Evolutionary conservation across 2,329 filamentous ascomycete genomes (phyloP).

Genomic region (Mollisiaceae sp.): DNA sequence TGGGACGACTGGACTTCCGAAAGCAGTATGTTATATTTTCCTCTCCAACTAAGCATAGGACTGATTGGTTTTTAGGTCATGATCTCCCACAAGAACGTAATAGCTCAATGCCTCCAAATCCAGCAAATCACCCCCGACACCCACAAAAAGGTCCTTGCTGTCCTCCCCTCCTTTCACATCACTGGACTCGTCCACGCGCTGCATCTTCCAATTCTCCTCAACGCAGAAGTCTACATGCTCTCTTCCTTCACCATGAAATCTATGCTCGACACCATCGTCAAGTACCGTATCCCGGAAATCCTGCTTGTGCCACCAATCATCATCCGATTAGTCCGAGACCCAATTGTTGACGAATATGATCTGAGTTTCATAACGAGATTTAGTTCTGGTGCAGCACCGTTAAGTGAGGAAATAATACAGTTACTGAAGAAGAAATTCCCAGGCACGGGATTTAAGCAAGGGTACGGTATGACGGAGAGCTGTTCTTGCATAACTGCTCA

Average conservation of each 20-base stretch:
- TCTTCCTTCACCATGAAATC: slow-evolving; percentile 65
- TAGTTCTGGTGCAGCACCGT: slow-evolving; percentile 54
- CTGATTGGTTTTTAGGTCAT: slow-evolving; percentile 33
- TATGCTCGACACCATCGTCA: slow-evolving; percentile 66
- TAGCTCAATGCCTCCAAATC: slow-evolving; percentile 57
- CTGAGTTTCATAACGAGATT: slow-evolving; percentile 62
- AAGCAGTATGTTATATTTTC: slow-evolving; percentile 42
- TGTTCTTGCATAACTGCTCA: slow-evolving; percentile 68
- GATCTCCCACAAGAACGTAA: slow-evolving; percentile 45
- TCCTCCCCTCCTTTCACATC: slow-evolving; percentile 65
- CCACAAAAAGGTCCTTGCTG: slow-evolving; percentile 71
- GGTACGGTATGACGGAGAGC: slow-evolving; percentile 63
- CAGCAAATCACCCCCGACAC: slow-evolving; percentile 55
- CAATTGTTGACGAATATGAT: slow-evolving; percentile 31
- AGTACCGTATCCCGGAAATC: slow-evolving; percentile 70
- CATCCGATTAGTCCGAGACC: slow-evolving; percentile 57
- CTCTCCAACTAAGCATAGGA: neutral
- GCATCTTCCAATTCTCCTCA: slow-evolving; percentile 65
- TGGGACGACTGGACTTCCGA: slow-evolving; percentile 65
- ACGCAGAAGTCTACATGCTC: slow-evolving; percentile 70
- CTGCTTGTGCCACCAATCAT: slow-evolving; percentile 76
- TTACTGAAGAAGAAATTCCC: slow-evolving; percentile 49
- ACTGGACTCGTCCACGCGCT: slow-evolving; percentile 64
- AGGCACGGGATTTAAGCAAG: slow-evolving; percentile 51
- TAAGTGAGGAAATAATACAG: slow-evolving; percentile 46